A percentile compares a stretch with the other conserved stretches of the same genome.
Conservation (phyloP, 2,329 filamentous ascomycete species). For the Lecanicillium sp. region DNA sequence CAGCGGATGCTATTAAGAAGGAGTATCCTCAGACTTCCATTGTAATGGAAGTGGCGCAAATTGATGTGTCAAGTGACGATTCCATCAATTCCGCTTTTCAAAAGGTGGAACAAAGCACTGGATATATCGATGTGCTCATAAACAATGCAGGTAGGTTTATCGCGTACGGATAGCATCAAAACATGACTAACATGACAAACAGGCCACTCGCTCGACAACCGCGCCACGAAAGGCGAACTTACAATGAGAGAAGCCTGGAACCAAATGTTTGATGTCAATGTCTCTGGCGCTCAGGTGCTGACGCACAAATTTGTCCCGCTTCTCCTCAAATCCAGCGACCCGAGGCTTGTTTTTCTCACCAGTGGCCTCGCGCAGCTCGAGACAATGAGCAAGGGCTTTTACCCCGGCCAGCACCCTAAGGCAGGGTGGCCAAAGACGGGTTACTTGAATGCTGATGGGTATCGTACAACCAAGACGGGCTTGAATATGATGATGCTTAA, state of each 20-base stretch:
- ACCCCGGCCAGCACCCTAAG: conserved; percentile 10
- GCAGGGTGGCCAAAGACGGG: conserved; percentile 33
- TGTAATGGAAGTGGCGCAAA: conserved; percentile 26
- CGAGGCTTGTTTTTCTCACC: conserved; percentile 39
- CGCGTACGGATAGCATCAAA: not conserved
- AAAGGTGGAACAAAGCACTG: conserved; percentile 17
- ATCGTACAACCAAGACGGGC: conserved; percentile 34
- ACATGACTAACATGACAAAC: not conserved
- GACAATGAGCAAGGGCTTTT: conserved; percentile 12
- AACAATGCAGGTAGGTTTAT: conserved; percentile 23
- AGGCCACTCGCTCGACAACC: conserved; percentile 31
- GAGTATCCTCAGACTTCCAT: conserved; percentile 31
- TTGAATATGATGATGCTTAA: conserved; percentile 43
- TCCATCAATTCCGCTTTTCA: conserved; percentile 22
- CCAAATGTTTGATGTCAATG: conserved; percentile 37
- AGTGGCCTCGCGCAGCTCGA: conserved; percentile 29
- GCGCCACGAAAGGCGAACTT: conserved; percentile 15
- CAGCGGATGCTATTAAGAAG: conserved; percentile 27
- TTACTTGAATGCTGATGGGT: conserved; percentile 15
- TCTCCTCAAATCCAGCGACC: conserved; percentile 30
- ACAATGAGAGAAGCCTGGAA: conserved; percentile 31
- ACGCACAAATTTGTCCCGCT: conserved; percentile 34
- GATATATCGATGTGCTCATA: conserved; percentile 23
- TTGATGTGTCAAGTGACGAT: conserved; percentile 23
- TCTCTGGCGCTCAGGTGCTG: conserved; percentile 33